Evolutionary conservation across 257 asterid species (phyloP).

Genomic region (Euphrasia confusa): DNA sequence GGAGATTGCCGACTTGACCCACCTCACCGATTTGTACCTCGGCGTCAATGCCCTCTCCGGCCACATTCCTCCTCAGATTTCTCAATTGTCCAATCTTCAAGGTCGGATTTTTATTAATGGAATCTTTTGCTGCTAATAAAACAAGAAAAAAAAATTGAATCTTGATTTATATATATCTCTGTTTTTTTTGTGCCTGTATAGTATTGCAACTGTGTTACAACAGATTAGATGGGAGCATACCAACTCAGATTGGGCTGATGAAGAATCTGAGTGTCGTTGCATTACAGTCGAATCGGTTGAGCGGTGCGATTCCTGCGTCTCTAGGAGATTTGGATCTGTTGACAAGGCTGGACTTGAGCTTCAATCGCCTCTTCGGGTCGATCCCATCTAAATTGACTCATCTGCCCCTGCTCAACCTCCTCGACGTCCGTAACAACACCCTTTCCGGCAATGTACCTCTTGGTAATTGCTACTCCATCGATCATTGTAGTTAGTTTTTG

Average conservation of each 20-base stretch:
- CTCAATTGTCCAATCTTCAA: constrained; percentile 61
- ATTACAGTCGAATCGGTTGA: constrained; percentile 72
- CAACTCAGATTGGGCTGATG: constrained; percentile 60
- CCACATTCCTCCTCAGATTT: constrained; percentile 70
- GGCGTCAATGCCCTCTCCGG: constrained; percentile 83
- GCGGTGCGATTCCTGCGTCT: constrained; percentile 90
- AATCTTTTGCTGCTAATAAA: background rate
- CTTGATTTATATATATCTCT: constrained; percentile 5
- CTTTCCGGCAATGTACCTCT: constrained; percentile 89
- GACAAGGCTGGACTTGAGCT: constrained; percentile 85
- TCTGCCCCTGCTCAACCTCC: constrained; percentile 50
- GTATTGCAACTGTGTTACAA: constrained; percentile 91
- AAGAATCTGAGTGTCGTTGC: constrained; percentile 80
- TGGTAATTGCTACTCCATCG: constrained; percentile 39
- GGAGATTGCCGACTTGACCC: constrained; percentile 64
- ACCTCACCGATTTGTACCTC: constrained; percentile 85
- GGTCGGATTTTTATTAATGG: constrained; percentile 36
- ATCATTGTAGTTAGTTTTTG: background rate
- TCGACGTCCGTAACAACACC: constrained; percentile 78
- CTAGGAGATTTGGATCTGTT: constrained; percentile 55
- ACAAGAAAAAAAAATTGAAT: background rate
- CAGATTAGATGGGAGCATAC: constrained; percentile 68
- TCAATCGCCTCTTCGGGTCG: constrained; percentile 69
- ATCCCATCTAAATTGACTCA: constrained; percentile 60
- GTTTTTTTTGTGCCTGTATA: constrained; percentile 25